Evolutionary conservation across 495 filamentous ascomycete genomes (phyloP), one percentile per base, ranked within the genome.

Genomic region (Daldinia bambusicola): DNA sequence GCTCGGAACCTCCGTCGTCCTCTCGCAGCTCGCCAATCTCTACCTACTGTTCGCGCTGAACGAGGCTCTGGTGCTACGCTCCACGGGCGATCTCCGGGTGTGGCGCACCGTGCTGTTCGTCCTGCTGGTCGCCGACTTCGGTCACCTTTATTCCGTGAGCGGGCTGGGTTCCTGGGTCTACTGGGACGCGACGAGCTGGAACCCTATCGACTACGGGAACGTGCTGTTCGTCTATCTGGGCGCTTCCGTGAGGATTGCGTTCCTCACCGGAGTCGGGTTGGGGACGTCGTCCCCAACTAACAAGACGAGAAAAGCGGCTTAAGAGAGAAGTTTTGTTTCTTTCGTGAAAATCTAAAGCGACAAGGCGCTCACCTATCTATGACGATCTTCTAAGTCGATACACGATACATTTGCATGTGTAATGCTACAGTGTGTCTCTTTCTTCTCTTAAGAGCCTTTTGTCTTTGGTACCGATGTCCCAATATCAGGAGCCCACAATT

Each of bases 1-100:
- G 0, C 70, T 76, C 16, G 79, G 79, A 34, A 89, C 87, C 0
- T 82, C 82, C 1, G 85, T 92, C 50, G 83, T 84, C 16, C 77
- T 90, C 45, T 84, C 86, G 16, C 88, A 90, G 76, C 85, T 90
- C 18, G 89, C 84, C 34, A 90, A 90, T 74, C 69, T 90, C 18
- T 90, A 90, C 78, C 70, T 90, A 8, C 80, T 90, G 55, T 90
- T 93, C 76, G 87, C 89, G 61, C 66, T 93, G 51, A 92, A 87
- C 76, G 89, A 93, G 77, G 89, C 88, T 2, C 78, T 92, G 14
- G 85, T 92, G 13, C 81, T 93, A 58, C 89, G 90, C 20, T 77
- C 84, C 8, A 89, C 90, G 5, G 77, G 78, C 18, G 88, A 92
- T 74, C 64, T 89, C 6, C 78, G 80, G 5, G 89, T 93, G 60